Evolutionary conservation across 2,329 filamentous ascomycete genomes (phyloP), one percentile per base, ranked within the genome.

Genomic region (Epichloe sylvatica): DNA sequence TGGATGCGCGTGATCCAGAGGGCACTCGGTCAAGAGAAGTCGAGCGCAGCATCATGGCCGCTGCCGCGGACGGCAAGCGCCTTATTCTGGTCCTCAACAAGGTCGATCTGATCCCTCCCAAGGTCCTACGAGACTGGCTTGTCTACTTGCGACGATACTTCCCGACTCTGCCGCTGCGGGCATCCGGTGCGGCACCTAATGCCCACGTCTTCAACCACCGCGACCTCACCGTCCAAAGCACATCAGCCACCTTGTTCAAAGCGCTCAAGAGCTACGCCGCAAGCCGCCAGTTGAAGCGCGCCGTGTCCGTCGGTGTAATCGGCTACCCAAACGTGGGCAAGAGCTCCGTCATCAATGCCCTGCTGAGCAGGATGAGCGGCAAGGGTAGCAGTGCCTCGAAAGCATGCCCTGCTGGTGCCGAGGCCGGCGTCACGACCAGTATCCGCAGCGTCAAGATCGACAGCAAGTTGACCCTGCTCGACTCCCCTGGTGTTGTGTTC

Each of bases 301-400:
- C 89, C 48, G 81, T 94, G 59, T 90, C 86, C 19, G 90, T 96
- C 53, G 90, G 90, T 56, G 86, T 96, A 54, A 94, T 96, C 58
- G 90, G 90, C 30, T 96, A 95, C 66, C 90, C 90, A 59, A 96
- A 96, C 64, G 90, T 95, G 52, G 90, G 90, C 64, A 96, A 96
- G 73, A 94, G 88, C 30, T 95, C 89, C 46, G 88, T 96, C 60
- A 95, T 96, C 75, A 96, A 96, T 66, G 86, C 89, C 15, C 80
- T 96, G 50, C 84, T 88, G 19, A 81, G 85, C 37, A 80, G 87
- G 37, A 73, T 95, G 57, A 80, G 83, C 56, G 77, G 81, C 50
- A 81, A 78, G 60, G 78, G 78, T 37, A 70, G 70, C 42, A 64
- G 67, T 57, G 71, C 76, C 57, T 74, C 76, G 36, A 68, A 62